These are phyloP conservation scores for Sequoia sempervirens DNA, from an alignment of 75 land plant species.

Conservation along the genomic window DNA sequence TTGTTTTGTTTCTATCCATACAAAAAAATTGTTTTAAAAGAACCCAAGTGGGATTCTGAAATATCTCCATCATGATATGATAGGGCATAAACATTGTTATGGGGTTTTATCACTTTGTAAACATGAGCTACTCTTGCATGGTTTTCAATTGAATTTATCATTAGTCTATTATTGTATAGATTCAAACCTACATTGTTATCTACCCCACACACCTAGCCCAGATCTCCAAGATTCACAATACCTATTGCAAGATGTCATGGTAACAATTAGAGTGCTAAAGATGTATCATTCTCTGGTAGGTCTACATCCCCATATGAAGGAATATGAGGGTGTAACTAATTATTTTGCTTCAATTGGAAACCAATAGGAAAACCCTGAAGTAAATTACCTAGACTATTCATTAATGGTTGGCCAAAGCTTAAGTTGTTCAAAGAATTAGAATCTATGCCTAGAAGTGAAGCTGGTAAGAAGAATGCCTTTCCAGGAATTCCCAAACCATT, in stretches of 20 bases:
- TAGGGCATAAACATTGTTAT: too few species aligned
- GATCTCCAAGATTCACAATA: slow-evolving; percentile 4
- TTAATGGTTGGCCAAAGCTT: slow-evolving; percentile 8
- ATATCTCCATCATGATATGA: too few species aligned
- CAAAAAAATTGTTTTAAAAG: too few species aligned
- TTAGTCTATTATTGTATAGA: too few species aligned
- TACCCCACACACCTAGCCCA: slow-evolving; percentile 5
- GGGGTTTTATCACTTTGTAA: too few species aligned
- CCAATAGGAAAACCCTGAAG: slow-evolving; percentile 15
- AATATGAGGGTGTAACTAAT: slow-evolving; percentile 16
- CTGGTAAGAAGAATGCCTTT: slow-evolving; percentile 11
- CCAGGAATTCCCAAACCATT: slow-evolving; percentile 21
- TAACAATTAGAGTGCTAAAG: slow-evolving; percentile 3
- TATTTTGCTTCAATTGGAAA: slow-evolving; percentile 13
- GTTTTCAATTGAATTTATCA: too few species aligned
- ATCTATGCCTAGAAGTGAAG: slow-evolving; percentile 5
- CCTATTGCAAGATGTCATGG: slow-evolving; percentile 19
- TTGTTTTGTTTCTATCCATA: too few species aligned
- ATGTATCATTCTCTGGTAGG: slow-evolving; percentile 8
- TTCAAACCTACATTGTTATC: too few species aligned
- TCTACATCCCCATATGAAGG: slow-evolving; percentile 4
- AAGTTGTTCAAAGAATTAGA: slow-evolving; percentile 11
- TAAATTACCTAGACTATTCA: slow-evolving; percentile 7
- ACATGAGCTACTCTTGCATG: too few species aligned
- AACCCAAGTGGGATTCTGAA: too few species aligned